Base-by-base conservation (phyloP, 306 rosid species). In the Pachyrhizus erosus region DNA sequence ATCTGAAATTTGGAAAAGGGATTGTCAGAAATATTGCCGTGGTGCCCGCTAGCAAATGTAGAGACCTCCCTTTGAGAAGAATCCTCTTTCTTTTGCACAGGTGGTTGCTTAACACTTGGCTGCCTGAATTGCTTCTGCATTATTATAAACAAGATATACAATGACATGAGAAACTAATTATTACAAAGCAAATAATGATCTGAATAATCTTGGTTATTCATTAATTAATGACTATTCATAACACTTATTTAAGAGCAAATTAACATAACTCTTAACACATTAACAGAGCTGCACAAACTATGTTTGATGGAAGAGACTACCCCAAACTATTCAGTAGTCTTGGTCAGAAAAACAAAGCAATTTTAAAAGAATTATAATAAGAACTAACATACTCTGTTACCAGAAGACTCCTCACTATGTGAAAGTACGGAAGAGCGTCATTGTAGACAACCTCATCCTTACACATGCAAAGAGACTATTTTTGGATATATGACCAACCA, bases 61-160 rank as follows among this genome's bases (percentile, higher is more conserved):
- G 42, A 26, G 10, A 80, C 31, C 76, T 42, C 57, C 43, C 48
- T 78, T 70, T 45, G 80, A 46, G 91, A 83, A 55, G 82, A 43
- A 62, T 64, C 77, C 15, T 79, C 90, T 70, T 84, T 83, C 76
- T 88, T 85, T 83, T 75, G 84, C 73, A 27, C 58, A 4, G 69
- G 57, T 46, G 54, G 79, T 68, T 45, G 90, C 83, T 78, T 84
- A 21, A 64, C 34, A 61, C 77, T 78, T 79, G 90, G 20, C 69
- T 81, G 89, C 89, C 82, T 89, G 81, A 95, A 89, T 87, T 93
- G 95, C 83, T 89, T 95, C 95, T 95, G 92, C 89, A 82, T 26
- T 37, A 85, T 76, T 70, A 83, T 24, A 79, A 81, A 73, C 71
- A 81, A 81, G 20, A 55, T 71, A 42, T 73, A 65, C 39, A 33